Conservation (phyloP, 768 basidiomycete genomes). For the Mycena vitilis region DNA sequence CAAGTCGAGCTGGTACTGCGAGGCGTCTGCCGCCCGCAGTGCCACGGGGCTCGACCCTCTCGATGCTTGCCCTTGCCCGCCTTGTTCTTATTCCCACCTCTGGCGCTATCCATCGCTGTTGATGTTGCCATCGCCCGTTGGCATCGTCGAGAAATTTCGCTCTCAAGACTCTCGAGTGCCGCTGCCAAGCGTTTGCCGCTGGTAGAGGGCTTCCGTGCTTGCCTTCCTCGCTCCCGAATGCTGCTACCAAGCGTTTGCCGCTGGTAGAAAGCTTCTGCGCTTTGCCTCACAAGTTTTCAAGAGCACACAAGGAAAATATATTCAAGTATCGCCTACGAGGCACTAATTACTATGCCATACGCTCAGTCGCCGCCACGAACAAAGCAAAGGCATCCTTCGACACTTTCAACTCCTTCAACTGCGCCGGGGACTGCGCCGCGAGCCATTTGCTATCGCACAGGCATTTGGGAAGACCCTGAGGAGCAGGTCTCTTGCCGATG, state of each 20-base stretch:
- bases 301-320: not conserved
- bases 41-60: not conserved
- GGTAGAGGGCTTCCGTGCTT: not conserved
- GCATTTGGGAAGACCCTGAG: slow-evolving; percentile 14
- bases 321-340: not conserved
- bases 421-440: not conserved
- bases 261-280: too few species aligned
- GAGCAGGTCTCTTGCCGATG: not conserved
- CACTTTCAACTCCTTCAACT: not conserved
- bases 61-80: not conserved
- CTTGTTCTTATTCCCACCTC: not conserved
- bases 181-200: not conserved
- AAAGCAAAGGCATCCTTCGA: slow-evolving; percentile 9
- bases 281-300: not conserved
- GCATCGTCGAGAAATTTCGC: not conserved
- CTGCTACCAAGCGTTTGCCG: too few species aligned
- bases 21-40: slow-evolving; percentile 7
- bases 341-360: not conserved
- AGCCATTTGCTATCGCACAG: slow-evolving; percentile 20
- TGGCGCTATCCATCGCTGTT: not conserved
- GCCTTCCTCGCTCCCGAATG: not conserved
- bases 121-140: not conserved
- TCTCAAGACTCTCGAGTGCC: not conserved
- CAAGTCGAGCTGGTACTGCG: not conserved
- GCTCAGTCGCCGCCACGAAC: slow-evolving; percentile 16